A percentile compares a stretch with the other conserved stretches of the same genome.
These are phyloP conservation scores for Paecilomyces niveus DNA, from an alignment of 2,329 filamentous ascomycete genomes.

Conservation along the genomic window DNA sequence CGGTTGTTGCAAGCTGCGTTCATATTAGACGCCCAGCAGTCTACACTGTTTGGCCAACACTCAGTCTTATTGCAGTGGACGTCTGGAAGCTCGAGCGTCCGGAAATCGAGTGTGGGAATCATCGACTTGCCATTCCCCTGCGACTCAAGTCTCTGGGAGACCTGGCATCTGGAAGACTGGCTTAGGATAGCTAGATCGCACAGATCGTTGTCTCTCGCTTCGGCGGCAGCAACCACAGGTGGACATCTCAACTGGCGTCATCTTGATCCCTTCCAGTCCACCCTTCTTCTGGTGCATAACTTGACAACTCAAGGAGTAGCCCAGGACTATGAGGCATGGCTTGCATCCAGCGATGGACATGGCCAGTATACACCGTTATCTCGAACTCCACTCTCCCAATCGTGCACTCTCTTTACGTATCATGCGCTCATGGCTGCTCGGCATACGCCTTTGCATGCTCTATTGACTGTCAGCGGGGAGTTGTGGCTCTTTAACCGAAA, in stretches of 20 bases:
- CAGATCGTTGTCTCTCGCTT: slow-evolving; percentile 9
- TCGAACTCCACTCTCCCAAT: not conserved
- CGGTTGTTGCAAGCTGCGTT: slow-evolving; percentile 27
- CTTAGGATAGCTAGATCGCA: slow-evolving; percentile 12
- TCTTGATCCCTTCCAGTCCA: slow-evolving; percentile 17
- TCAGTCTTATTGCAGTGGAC: slow-evolving; percentile 19
- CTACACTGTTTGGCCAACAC: slow-evolving; percentile 23
- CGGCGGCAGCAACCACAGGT: slow-evolving; percentile 8
- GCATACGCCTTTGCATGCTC: slow-evolving; percentile 21
- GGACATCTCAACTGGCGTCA: slow-evolving; percentile 1
- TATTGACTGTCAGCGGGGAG: slow-evolving; percentile 28
- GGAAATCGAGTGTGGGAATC: slow-evolving; percentile 7
- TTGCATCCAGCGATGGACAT: not conserved
- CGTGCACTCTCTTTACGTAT: slow-evolving; percentile 18
- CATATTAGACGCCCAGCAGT: slow-evolving; percentile 26
- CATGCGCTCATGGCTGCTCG: slow-evolving; percentile 22
- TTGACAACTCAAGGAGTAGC: slow-evolving; percentile 5
- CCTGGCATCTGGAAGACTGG: slow-evolving; percentile 19
- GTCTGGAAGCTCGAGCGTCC: slow-evolving; percentile 2
- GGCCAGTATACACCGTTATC: not conserved
- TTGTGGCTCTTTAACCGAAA: slow-evolving; percentile 31
- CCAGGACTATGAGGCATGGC: slow-evolving; percentile 6
- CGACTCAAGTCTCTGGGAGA: slow-evolving; percentile 24
- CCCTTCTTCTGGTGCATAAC: slow-evolving; percentile 14
- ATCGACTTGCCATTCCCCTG: slow-evolving; percentile 24